phyloP scores from a whole-genome alignment of 2,329 filamentous ascomycete species.

The Botrytis sinoallii region DNA sequence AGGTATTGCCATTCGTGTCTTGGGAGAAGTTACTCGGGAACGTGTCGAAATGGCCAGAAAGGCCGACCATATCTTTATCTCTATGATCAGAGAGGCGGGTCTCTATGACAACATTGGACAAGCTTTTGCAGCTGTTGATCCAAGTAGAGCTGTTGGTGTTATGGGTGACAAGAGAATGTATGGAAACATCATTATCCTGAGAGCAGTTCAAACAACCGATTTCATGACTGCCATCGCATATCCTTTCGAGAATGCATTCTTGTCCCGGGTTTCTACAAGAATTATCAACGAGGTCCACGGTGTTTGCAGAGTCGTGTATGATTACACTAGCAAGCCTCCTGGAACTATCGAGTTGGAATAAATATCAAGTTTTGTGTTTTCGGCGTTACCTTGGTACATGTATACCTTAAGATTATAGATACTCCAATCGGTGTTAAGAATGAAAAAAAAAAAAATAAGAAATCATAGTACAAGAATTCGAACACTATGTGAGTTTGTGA shows the following conservation, averaged over 20 bases:
- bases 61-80: constrained; percentile 76
- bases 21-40: constrained; percentile 80
- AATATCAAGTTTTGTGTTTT: constrained; percentile 2
- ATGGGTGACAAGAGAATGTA: constrained; percentile 68
- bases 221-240: constrained; percentile 41
- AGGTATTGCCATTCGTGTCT: constrained; percentile 64
- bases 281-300: constrained; percentile 68
- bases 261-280: constrained; percentile 61
- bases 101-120: constrained; percentile 70
- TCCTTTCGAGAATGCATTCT: constrained; percentile 56
- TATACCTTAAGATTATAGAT: constrained; percentile 8
- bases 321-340: constrained; percentile 51
- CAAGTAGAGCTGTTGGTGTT: constrained; percentile 63
- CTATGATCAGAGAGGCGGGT: constrained; percentile 68
- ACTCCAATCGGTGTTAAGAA: background rate
- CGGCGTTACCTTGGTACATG: constrained; percentile 7
- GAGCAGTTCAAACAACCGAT: constrained; percentile 57
- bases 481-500: background rate
- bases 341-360: constrained; percentile 71
- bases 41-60: constrained; percentile 75
- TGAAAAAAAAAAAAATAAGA: background rate
- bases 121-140: constrained; percentile 66
- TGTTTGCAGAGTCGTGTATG: constrained; percentile 68
- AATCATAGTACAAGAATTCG: background rate
- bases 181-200: constrained; percentile 58